Evolutionary conservation across 805 yeast genomes (phyloP), one percentile per base, ranked within the genome.

Genomic region (Suhomyces prunicola): DNA sequence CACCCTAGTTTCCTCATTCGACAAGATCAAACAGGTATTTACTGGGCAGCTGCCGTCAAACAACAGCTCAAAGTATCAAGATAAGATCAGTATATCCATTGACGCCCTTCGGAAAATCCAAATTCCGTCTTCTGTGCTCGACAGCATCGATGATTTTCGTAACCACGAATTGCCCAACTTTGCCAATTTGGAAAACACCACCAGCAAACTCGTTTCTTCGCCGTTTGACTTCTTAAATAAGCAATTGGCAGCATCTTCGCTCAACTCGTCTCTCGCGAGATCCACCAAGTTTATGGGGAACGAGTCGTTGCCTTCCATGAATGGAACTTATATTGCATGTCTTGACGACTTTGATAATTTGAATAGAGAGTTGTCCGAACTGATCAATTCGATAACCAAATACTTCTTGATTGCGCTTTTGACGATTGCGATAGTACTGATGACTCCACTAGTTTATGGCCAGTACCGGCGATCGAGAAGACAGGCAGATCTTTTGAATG

Each of bases 91-190:
- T 60, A 63, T 87, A 17, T 82, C 91, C 0, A 75, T 90, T 4
- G 63, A 69, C 8, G 69, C 82, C 0, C 69, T 93, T 58, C 69
- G 79, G 56, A 70, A 85, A 54, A 66, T 93, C 52, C 64, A 80
- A 13, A 87, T 94, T 10, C 90, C 97, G 1, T 61, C 82, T 0
- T 69, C 84, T 0, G 84, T 92, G 42, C 81, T 88, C 57, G 65
- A 66, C 1, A 81, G 84, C 27, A 72, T 94, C 15, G 79, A 80
- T 3, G 57, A 62, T 0, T 67, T 91, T 42, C 44, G 53, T 13
- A 71, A 80, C 19, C 68, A 71, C 0, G 72, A 81, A 2, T 70
- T 87, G 0, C 96, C 96, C 0, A 80, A 82, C 55, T 90, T 90
- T 65, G 81, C 79, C 2, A 76, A 78, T 6, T 85, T 90, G 3